These are phyloP conservation scores for Globisporangium camurandrum DNA, from an alignment of 352 stramenopile species.

Conservation along the genomic window DNA sequence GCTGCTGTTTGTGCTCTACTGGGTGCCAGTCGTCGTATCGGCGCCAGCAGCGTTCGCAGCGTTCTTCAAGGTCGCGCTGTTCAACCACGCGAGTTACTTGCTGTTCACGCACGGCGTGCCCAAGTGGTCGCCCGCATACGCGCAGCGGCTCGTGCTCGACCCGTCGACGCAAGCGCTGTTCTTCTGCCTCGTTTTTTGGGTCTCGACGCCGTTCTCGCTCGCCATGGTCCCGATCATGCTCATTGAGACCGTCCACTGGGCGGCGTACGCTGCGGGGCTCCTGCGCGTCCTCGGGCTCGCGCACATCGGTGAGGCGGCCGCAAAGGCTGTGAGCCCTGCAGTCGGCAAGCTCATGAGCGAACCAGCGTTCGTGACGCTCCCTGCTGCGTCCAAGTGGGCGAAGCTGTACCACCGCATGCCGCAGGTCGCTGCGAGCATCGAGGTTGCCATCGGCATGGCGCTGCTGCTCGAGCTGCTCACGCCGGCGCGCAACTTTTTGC, in stretches of 20 bases:
- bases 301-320: conserved; percentile 33
- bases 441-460: conserved; percentile 75
- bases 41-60: conserved; percentile 39
- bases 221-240: conserved; percentile 75
- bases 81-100: conserved; percentile 78
- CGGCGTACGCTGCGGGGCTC: conserved; percentile 49
- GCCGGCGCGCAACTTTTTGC: conserved; percentile 78
- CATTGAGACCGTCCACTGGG: conserved; percentile 74
- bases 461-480: conserved; percentile 81
- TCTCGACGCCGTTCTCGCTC: conserved; percentile 65
- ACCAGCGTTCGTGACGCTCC: conserved; percentile 40
- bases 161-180: conserved; percentile 77
- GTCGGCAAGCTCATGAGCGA: conserved; percentile 56
- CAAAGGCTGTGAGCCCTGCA: conserved; percentile 46
- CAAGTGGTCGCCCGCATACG: conserved; percentile 64
- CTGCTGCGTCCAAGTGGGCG: conserved; percentile 64
- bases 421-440: conserved; percentile 66
- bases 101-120: conserved; percentile 72
- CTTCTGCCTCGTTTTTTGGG: conserved; percentile 83
- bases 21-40: conserved; percentile 40
- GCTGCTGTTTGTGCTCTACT: conserved; percentile 68
- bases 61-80: conserved; percentile 79
- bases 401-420: conserved; percentile 77
- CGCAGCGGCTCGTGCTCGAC: conserved; percentile 76
- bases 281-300: conserved; percentile 48